Evolutionary conservation across 768 basidiomycete species (phyloP), one percentile per base, ranked within the genome.

Genomic region (Hemileccinum impolitum): DNA sequence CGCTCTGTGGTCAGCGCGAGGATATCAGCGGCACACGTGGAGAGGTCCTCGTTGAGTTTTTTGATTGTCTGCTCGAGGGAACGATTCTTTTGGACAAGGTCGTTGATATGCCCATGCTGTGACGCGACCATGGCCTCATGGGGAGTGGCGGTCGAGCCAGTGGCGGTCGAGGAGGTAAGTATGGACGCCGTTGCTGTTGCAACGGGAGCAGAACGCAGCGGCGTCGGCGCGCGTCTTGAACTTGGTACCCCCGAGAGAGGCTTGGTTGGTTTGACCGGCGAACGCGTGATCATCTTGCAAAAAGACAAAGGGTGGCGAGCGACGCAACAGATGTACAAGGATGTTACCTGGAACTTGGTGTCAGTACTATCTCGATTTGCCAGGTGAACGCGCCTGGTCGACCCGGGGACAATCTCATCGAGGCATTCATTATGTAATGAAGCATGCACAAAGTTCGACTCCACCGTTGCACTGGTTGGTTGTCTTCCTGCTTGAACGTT

Each of bases 61-160:
- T 77, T 77, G 64, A 76, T 75, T 4, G 75, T 76, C 51, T 82
- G 77, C 48, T 87, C 84, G 45, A 87, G 75, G 0, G 77, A 78
- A 21, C 80, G 80, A 58, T 79, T 85, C 53, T 81, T 75, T 54
- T 84, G 78, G 3, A 87, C 84, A 45, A 90, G 78, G 37, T 90
- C 85, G 42, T 84, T 77, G 43, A 90, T 87, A 62, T 89, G 86
- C 3, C 74, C 67, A 51, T 81, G 81, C 62, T 84, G 79, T 4
- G 82, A 75, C 21, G 80, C 72, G 53, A 80, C 79, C 58, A 86
- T 72, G 19, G 81, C 74, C 26, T 72, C 72, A 36, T 65, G 64
- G 31, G 66, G 75, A 46, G 67, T 65, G 38, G 64, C 37, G 8
- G 52, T 65, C 28, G 64, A 65, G 12, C 64, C 64, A 3, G 64